Conservation (phyloP, 108 stramenopile genomes). For the Epipyxis sp. region DNA sequence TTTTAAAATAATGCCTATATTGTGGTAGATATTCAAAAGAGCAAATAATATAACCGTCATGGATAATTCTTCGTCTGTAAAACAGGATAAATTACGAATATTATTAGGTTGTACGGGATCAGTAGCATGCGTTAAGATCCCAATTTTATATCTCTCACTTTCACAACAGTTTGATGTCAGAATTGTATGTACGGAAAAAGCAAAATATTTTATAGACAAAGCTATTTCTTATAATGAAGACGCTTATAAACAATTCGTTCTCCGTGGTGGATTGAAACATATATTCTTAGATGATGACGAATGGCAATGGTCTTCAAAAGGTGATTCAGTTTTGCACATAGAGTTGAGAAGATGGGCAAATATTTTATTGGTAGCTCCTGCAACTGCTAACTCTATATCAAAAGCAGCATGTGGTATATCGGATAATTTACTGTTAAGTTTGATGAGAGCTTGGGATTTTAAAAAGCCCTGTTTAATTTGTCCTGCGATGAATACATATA, state of each 20-base stretch:
- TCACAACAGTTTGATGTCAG: neutral
- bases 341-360: constrained; percentile 24
- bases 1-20: too few species aligned
- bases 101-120: constrained; percentile 29
- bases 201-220: neutral
- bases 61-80: too few species aligned
- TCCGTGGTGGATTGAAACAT: neutral
- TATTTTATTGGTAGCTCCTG: constrained; percentile 25
- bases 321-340: constrained; percentile 12
- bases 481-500: constrained; percentile 29
- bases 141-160: neutral
- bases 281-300: constrained; percentile 16
- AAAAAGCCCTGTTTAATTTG: constrained; percentile 20
- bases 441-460: constrained; percentile 30
- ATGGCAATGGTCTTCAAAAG: constrained; percentile 9
- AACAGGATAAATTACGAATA: too few species aligned
- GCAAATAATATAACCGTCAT: too few species aligned
- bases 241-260: constrained; percentile 5
- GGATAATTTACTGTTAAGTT: constrained; percentile 6
- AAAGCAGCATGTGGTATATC: constrained; percentile 24
- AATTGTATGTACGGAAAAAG: neutral
- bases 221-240: neutral
- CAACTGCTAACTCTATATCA: constrained; percentile 7
- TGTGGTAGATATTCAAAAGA: too few species aligned
- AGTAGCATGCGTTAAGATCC: constrained; percentile 20